Percentiles rank a stretch among this genome's conserved stretches.
Conservation (phyloP, 371 early-diverging fungal genomes). For the Mortierella sp. region DNA sequence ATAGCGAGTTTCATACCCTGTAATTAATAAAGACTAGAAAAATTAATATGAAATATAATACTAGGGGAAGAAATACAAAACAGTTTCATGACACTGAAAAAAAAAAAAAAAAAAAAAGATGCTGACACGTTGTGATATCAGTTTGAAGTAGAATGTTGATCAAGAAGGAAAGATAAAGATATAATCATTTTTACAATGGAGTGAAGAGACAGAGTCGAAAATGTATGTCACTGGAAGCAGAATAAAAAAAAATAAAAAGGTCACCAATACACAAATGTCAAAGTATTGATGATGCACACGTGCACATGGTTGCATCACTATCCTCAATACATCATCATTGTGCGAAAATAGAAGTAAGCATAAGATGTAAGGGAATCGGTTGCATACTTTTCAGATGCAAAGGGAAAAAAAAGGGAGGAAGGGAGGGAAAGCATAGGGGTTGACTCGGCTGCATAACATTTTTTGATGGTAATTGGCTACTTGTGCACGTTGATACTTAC, state of each 20-base stretch:
- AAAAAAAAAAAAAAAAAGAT: background rate
- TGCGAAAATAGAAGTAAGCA: no score
- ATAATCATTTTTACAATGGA: background rate
- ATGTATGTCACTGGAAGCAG: no score
- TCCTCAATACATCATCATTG: no score
- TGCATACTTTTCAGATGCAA: no score
- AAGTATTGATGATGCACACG: no score
- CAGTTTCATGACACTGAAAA: background rate
- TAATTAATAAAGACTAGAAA: background rate
- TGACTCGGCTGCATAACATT: slow-evolving; percentile 3
- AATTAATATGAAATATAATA: background rate
- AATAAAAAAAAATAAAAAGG: background rate
- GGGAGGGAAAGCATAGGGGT: background rate
- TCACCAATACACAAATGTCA: no score
- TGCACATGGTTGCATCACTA: no score
- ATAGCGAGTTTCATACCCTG: slow-evolving; percentile 76
- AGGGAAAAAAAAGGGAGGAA: background rate
- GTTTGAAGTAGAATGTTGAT: background rate
- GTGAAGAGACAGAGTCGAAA: background rate
- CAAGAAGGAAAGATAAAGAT: background rate
- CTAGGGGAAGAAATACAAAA: background rate
- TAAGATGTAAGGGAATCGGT: no score
- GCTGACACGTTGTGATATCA: slow-evolving; percentile 1
- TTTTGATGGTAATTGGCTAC: background rate
- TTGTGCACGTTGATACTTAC: slow-evolving; percentile 65